phyloP scores from a whole-genome alignment of 768 basidiomycete species.

The Stropharia rugosoannulata region DNA sequence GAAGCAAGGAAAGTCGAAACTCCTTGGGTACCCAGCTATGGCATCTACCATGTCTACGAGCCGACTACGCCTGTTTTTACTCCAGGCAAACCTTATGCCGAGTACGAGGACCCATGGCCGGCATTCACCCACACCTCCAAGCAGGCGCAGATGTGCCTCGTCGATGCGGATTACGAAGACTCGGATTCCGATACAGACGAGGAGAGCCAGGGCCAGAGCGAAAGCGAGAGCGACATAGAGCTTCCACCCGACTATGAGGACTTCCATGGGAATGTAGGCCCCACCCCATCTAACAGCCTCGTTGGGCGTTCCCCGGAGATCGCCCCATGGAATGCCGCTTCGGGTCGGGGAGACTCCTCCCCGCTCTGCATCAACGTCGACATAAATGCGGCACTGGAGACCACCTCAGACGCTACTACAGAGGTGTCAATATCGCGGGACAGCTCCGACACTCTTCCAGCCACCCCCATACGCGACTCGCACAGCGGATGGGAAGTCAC shows the following conservation, averaged over 20 bases:
- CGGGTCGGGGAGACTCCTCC: no score
- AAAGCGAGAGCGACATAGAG: no score
- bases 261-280: background rate
- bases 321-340: no score
- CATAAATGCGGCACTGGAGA: no score
- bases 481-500: conserved; percentile 15
- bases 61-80: conserved; percentile 11
- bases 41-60: conserved; percentile 20
- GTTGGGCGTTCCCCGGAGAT: no score
- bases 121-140: conserved; percentile 18
- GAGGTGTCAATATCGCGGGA: no score
- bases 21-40: conserved; percentile 25
- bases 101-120: conserved; percentile 18
- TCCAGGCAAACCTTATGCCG: conserved; percentile 14
- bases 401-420: no score
- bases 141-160: conserved; percentile 2
- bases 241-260: background rate
- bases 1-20: conserved; percentile 19
- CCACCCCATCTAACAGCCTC: background rate
- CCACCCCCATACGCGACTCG: background rate
- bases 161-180: conserved; percentile 1
- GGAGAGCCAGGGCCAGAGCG: background rate
- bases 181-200: conserved; percentile 7
- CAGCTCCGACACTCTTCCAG: no score
- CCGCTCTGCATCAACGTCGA: no score